These are phyloP conservation scores for Ustilago xerochloae DNA, from an alignment of 1,284 basidiomycete species.

Conservation along the genomic window DNA sequence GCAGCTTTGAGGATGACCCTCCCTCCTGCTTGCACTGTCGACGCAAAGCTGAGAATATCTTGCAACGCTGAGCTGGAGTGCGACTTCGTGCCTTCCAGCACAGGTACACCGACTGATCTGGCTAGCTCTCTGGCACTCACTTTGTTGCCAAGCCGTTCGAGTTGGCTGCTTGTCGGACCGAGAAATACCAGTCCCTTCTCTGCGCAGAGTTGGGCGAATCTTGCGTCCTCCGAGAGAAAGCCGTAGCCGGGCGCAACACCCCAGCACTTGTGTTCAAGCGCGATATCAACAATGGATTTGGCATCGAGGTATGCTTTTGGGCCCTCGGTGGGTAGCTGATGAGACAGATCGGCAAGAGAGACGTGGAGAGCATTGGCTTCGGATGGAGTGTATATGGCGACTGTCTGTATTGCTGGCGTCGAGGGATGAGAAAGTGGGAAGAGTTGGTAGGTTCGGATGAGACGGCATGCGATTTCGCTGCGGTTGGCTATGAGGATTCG, in stretches of 20 bases:
- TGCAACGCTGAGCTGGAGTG: background rate
- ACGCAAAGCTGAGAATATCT: slow-evolving; percentile 29
- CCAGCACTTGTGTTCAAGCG: slow-evolving; percentile 72
- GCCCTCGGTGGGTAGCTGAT: slow-evolving; percentile 59
- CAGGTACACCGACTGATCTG: slow-evolving; percentile 4
- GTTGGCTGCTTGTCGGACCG: slow-evolving; percentile 19
- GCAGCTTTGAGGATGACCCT: slow-evolving; percentile 49
- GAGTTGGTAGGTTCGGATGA: slow-evolving; percentile 36
- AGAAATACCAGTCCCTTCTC: slow-evolving; percentile 21
- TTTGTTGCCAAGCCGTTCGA: slow-evolving; percentile 30
- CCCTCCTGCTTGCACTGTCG: background rate
- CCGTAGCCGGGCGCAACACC: slow-evolving; percentile 42
- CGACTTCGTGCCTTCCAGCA: slow-evolving; percentile 20
- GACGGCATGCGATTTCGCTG: slow-evolving; percentile 51
- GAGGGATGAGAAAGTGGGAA: slow-evolving; percentile 22
- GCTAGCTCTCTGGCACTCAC: slow-evolving; percentile 23
- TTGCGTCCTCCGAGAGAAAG: slow-evolving; percentile 34
- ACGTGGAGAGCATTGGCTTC: slow-evolving; percentile 41
- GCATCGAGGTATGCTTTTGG: slow-evolving; percentile 51
- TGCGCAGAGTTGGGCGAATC: slow-evolving; percentile 31
- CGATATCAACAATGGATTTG: slow-evolving; percentile 71
- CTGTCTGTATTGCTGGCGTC: slow-evolving; percentile 15
- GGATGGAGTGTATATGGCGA: slow-evolving; percentile 30
- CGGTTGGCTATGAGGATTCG: slow-evolving; percentile 67
- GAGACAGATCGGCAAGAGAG: slow-evolving; percentile 4